These are phyloP conservation scores for Neurospora pannonica DNA, from an alignment of 495 filamentous ascomycete species.

Conservation along the genomic window DNA sequence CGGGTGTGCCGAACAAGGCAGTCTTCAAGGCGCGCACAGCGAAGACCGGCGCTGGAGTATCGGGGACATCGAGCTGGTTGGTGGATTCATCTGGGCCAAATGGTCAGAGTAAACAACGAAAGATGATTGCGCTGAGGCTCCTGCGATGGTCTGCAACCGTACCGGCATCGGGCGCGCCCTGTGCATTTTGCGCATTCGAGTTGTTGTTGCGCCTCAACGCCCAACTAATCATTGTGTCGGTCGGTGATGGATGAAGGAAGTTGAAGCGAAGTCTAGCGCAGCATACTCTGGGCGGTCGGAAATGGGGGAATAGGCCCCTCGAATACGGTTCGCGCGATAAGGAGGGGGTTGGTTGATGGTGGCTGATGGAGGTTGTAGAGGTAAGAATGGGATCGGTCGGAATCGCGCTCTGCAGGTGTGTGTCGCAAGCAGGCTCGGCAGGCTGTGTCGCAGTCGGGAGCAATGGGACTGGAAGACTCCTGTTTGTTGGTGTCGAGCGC, in stretches of 20 bases:
- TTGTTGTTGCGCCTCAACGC: constrained; percentile 33
- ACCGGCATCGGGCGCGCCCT: constrained; percentile 16
- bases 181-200: constrained; percentile 15
- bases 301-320: not conserved
- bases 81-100: constrained; percentile 27
- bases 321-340: not conserved
- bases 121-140: not conserved
- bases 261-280: not conserved
- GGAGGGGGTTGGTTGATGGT: not conserved
- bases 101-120: not conserved
- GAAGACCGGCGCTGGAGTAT: constrained; percentile 90
- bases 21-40: constrained; percentile 87
- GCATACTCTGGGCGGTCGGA: not conserved
- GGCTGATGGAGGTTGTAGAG: not conserved
- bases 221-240: constrained; percentile 45
- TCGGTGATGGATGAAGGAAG: not conserved
- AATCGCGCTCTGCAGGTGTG: not conserved
- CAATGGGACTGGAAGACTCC: not conserved
- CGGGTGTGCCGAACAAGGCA: constrained; percentile 81
- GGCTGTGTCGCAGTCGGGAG: not conserved
- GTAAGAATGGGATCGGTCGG: not conserved
- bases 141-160: not conserved
- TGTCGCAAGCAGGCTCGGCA: not conserved
- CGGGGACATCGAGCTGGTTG: constrained; percentile 56
- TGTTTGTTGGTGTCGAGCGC: not conserved